A percentile compares a stretch with the other conserved stretches of the same genome.
Evolutionary conservation across 2,329 filamentous ascomycete genomes (phyloP).

Genomic region (Cordyceps fumosorosea): DNA sequence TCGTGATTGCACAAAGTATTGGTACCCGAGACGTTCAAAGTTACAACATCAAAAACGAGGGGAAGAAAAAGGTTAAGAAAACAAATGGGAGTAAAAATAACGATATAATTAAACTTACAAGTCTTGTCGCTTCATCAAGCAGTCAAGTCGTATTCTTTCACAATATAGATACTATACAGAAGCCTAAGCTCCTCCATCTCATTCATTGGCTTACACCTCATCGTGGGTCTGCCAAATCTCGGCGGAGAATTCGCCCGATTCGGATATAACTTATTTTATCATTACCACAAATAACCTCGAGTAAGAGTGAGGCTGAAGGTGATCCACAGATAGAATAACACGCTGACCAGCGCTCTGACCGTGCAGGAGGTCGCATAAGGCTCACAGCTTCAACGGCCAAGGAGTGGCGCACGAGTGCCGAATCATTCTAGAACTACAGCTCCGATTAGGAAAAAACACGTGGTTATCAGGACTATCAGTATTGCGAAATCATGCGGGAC

Average conservation of each 20-base stretch:
- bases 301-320: not conserved
- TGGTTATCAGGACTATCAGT: not conserved
- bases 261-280: not conserved
- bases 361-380: not conserved
- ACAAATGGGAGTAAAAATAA: not conserved
- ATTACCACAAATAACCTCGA: not conserved
- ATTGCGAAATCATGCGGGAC: not conserved
- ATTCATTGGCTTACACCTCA: not conserved
- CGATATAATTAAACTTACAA: not conserved
- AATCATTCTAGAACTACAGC: not conserved
- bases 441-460: not conserved
- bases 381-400: not conserved
- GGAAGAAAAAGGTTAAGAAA: not conserved
- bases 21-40: not conserved
- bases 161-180: not conserved
- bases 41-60: not conserved
- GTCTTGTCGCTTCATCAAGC: not conserved
- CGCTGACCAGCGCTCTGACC: conserved; percentile 2
- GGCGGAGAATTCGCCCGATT: conserved; percentile 2
- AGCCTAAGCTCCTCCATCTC: not conserved
- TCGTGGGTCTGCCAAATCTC: not conserved
- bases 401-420: not conserved
- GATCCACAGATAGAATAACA: conserved; percentile 2
- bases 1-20: not conserved
- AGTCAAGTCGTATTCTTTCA: not conserved